Base-by-base conservation (phyloP, 768 basidiomycete genomes). In the Termitomyces sp. region DNA sequence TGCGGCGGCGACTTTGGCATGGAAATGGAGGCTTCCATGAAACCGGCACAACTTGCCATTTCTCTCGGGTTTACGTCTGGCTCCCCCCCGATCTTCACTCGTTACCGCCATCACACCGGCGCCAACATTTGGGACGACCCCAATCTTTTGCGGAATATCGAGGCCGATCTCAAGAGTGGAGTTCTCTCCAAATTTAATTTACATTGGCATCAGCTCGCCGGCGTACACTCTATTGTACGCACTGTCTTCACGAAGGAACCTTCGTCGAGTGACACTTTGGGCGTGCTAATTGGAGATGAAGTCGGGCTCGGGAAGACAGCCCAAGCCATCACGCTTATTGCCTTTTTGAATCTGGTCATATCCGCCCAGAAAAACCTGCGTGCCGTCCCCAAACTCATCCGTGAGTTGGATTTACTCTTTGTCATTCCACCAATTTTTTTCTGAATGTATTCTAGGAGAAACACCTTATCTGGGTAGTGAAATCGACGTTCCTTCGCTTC, bases 281-380 rank as follows among this genome's bases (percentile, higher is more conserved):
- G 68, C 0, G 52, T 61, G 1, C 64, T 70, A 3, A 37, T 70
- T 19, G 59, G 62, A 0, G 68, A 72, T 41, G 66, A 69, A 23
- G 71, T 73, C 6, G 67, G 72, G 0, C 62, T 72, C 2, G 70
- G 71, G 0, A 73, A 73, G 49, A 72, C 70, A 0, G 57, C 64
- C 3, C 66, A 65, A 39, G 45, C 66, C 0, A 42, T 64, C 2
- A 32, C 62, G 0, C 21, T 65, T 0, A 55, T 70, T 3, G 65
- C 63, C 0, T 67, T 67, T 45, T 46, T 70, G 0, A 61, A 57
- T 21, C 47, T 61, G 17, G 43, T 34, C 8, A 55, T 63, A 28
- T 43, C 5, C 17, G 23, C 57, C 3, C 57, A 61, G 39, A 19
- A 55, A 28, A 46, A 21, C 10, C 23, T 39, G 3, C 25, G 5